These are phyloP conservation scores for Mycena crocata DNA, from an alignment of 768 basidiomycete species.

Conservation along the genomic window DNA sequence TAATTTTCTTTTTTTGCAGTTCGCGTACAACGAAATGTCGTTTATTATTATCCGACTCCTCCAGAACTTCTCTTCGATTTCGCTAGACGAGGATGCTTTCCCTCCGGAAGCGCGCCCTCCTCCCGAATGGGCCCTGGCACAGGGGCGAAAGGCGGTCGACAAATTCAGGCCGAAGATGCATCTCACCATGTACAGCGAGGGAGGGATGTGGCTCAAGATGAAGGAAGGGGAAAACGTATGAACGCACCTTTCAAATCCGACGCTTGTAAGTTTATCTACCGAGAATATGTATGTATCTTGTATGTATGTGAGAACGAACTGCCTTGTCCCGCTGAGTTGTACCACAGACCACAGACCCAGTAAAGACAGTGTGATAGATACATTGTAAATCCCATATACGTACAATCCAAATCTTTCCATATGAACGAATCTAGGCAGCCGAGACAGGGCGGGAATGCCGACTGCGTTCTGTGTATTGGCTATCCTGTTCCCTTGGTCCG, in stretches of 20 bases:
- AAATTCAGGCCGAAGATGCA: conserved; percentile 63
- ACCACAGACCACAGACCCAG: neutral
- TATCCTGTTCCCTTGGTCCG: conserved; percentile 21
- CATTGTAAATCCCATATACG: neutral
- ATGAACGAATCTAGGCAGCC: neutral
- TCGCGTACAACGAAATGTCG: conserved; percentile 56
- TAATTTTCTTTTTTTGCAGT: conserved; percentile 16
- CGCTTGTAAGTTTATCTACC: too few relatives aligned
- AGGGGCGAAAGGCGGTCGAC: conserved; percentile 63
- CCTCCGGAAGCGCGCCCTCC: conserved; percentile 61
- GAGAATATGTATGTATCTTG: neutral
- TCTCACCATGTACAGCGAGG: conserved; percentile 66
- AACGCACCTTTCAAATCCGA: too few relatives aligned
- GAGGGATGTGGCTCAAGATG: conserved; percentile 67
- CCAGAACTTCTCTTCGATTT: conserved; percentile 65
- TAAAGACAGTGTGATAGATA: conserved; percentile 3
- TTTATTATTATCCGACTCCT: conserved; percentile 72
- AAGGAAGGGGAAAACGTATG: conserved; percentile 45
- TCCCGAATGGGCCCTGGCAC: conserved; percentile 53
- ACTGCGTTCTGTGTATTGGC: conserved; percentile 33
- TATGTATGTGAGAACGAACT: conserved; percentile 1
- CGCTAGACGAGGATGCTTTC: conserved; percentile 58
- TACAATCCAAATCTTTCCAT: too few relatives aligned
- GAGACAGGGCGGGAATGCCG: conserved; percentile 18
- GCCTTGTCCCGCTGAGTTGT: too few relatives aligned